Evolutionary conservation across 257 asterid genomes (phyloP).

Genomic region (Scutellaria galericulata): DNA sequence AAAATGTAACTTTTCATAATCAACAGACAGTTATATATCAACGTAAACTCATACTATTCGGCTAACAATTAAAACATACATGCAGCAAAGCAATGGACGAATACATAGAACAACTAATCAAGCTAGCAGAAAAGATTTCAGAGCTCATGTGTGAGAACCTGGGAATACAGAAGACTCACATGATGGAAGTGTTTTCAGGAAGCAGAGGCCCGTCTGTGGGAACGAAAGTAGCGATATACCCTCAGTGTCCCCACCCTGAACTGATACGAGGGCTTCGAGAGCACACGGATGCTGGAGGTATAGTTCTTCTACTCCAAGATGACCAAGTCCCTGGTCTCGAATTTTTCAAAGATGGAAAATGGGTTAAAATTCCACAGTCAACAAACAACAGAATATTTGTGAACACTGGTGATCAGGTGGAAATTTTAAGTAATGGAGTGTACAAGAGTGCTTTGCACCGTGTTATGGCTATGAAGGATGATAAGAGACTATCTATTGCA

Average conservation of each 20-base stretch:
- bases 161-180: slow-evolving; percentile 59
- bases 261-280: slow-evolving; percentile 82
- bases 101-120: slow-evolving; percentile 65
- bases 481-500: slow-evolving; percentile 79
- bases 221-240: slow-evolving; percentile 84
- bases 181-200: slow-evolving; percentile 71
- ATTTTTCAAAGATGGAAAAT: slow-evolving; percentile 76
- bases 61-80: slow-evolving; percentile 18
- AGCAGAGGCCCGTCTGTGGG: slow-evolving; percentile 74
- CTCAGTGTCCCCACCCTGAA: slow-evolving; percentile 69
- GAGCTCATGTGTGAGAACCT: slow-evolving; percentile 81
- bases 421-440: slow-evolving; percentile 73
- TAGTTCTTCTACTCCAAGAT: slow-evolving; percentile 85
- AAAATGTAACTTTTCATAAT: too few relatives aligned
- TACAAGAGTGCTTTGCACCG: slow-evolving; percentile 80
- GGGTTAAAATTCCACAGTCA: slow-evolving; percentile 88
- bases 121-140: slow-evolving; percentile 74
- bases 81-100: slow-evolving; percentile 69
- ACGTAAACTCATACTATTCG: too few relatives aligned
- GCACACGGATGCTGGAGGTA: slow-evolving; percentile 94
- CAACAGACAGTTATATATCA: too few relatives aligned
- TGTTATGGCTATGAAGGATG: slow-evolving; percentile 75
- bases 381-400: slow-evolving; percentile 69
- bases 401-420: slow-evolving; percentile 82
- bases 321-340: slow-evolving; percentile 89